Evolutionary conservation across 1,284 basidiomycete genomes (phyloP), one percentile per base, ranked within the genome.

Genomic region (Heterobasidion occidentale): DNA sequence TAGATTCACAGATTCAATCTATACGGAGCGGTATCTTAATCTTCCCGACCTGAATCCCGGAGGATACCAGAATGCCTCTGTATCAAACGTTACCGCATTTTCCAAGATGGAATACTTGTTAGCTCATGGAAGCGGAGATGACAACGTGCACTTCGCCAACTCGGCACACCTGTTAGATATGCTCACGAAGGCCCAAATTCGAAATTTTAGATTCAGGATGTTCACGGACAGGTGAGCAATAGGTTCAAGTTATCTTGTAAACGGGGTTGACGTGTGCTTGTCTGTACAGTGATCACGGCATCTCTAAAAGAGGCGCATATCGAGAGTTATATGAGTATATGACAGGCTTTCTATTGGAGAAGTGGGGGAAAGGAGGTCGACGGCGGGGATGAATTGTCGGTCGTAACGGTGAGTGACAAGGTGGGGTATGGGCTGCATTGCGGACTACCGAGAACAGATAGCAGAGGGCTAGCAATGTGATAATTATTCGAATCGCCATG

Each of bases 21-120:
- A 94, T 70, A 98, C 96, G 1, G 95, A 98, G 67, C 86, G 96
- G n/a, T 98, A 98, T 76, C 94, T 98, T 93, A 86, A 88, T 63
- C 78, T 89, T 33, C 94, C 93, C 0, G 67, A 75, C 12, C 72
- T 79, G 14, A 98, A 99, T 69, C 77, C 79, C 0, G 79, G 74
- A 0, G 96, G 96, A 5, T 99, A 99, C 75, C 71, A 85, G 60
- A 88, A 86, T 48, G 86, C 90, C 12, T 90, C 90, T 0, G 87
- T 99, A 51, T 86, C 87, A 60, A 86, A 93, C 66, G 90, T 94
- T 52, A 84, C 86, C 9, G 91, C 86, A 6, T 98, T 98, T 76
- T 73, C 79, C 59, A 77, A 88, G 59, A 78, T 86, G 19, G 82
- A 94, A 62, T 97, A 83, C 67, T 70, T 94, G 51, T 81, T 98